Percentiles rank a stretch among this genome's conserved stretches.
These are phyloP conservation scores for Neurospora hispaniola DNA, from an alignment of 495 filamentous ascomycete genomes.

Conservation along the genomic window DNA sequence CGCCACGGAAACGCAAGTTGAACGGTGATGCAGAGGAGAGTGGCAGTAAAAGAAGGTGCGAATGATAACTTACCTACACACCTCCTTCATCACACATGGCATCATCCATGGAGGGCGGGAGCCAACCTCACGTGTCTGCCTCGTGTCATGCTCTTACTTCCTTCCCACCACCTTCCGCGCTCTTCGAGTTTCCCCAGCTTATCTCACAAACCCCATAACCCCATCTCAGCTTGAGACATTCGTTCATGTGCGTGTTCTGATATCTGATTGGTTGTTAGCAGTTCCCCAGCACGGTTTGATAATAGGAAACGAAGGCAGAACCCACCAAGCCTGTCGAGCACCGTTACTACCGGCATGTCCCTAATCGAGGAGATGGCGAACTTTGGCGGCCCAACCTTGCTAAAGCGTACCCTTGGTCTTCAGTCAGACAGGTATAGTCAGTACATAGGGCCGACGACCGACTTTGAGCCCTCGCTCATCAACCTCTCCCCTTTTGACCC, in stretches of 20 bases:
- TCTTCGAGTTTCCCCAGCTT: neutral
- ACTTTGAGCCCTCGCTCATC: constrained; percentile 63
- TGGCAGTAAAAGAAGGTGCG: constrained; percentile 47
- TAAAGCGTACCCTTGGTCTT: constrained; percentile 55
- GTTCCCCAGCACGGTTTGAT: constrained; percentile 43
- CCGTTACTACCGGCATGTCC: constrained; percentile 37
- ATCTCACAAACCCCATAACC: neutral
- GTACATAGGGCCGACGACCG: constrained; percentile 57
- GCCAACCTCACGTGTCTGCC: constrained; percentile 11
- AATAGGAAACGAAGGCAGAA: constrained; percentile 41
- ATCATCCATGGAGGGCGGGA: neutral
- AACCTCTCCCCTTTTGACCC: constrained; percentile 61
- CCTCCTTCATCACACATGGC: constrained; percentile 14
- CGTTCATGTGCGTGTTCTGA: constrained; percentile 21
- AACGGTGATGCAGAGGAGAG: constrained; percentile 49
- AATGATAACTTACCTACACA: neutral
- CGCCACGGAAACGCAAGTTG: constrained; percentile 64
- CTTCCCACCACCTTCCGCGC: neutral
- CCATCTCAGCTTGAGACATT: constrained; percentile 4
- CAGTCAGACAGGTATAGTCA: constrained; percentile 52
- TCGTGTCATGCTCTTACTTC: neutral
- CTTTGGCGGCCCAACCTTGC: constrained; percentile 46
- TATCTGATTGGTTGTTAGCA: constrained; percentile 34
- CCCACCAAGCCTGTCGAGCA: constrained; percentile 44
- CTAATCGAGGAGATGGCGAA: constrained; percentile 51